Evolutionary conservation across 2,329 filamentous ascomycete genomes (phyloP).

Genomic region (Colletotrichum cereale): DNA sequence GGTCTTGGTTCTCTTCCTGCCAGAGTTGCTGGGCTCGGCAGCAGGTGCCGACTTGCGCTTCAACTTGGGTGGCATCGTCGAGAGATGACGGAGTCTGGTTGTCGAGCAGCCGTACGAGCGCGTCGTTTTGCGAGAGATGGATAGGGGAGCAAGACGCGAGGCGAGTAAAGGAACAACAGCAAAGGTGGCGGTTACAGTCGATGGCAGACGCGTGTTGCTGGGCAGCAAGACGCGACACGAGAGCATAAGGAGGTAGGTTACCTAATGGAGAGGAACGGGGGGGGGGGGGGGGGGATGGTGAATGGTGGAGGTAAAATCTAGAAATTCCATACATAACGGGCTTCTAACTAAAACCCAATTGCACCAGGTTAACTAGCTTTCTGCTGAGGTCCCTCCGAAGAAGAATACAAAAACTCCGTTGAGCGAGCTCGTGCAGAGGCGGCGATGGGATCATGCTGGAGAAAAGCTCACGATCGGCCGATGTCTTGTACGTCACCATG

Average conservation of each 20-base stretch:
- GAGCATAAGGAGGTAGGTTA: slow-evolving; percentile 3
- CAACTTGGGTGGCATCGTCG: slow-evolving; percentile 47
- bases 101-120: not conserved
- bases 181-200: not conserved
- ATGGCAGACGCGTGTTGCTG: slow-evolving; percentile 18
- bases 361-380: too few relatives aligned
- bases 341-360: not conserved
- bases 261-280: not conserved
- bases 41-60: slow-evolving; percentile 46
- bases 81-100: not conserved
- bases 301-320: not conserved
- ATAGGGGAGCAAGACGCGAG: not conserved
- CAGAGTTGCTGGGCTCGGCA: slow-evolving; percentile 42
- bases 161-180: not conserved
- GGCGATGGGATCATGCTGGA: slow-evolving; percentile 24
- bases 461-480: slow-evolving; percentile 37
- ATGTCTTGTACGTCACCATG: slow-evolving; percentile 41
- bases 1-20: slow-evolving; percentile 51
- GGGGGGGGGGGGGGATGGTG: not conserved
- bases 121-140: not conserved
- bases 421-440: not conserved
- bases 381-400: not conserved
- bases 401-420: too few relatives aligned
- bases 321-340: not conserved
- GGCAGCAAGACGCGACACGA: slow-evolving; percentile 21